Evolutionary conservation across 169 alveolate genomes (phyloP).

Genomic region (Toxoplasma gondii): DNA sequence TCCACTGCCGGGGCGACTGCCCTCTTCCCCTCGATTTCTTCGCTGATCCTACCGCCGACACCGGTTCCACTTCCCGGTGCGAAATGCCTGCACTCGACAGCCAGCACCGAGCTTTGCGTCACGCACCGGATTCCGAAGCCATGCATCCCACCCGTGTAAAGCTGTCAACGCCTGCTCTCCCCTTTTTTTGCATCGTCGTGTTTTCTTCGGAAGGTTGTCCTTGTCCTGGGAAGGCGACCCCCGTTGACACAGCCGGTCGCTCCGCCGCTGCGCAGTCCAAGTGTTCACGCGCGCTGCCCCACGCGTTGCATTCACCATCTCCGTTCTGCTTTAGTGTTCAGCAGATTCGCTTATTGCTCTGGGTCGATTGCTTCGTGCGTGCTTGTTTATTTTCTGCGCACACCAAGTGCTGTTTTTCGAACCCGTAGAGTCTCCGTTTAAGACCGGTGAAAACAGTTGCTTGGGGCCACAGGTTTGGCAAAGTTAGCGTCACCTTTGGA

Average conservation of each 20-base stretch:
- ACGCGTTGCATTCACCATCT: not conserved
- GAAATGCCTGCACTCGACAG: too few species aligned
- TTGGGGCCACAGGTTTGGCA: too few species aligned
- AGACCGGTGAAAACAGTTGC: not conserved
- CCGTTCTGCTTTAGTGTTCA: not conserved
- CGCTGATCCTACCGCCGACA: not conserved
- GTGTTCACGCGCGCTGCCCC: not conserved
- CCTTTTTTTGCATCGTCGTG: not conserved
- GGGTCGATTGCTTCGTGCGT: not conserved
- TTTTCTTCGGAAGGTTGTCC: not conserved
- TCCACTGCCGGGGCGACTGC: not conserved
- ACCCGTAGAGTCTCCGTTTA: not conserved
- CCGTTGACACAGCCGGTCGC: not conserved
- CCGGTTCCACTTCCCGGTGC: not conserved
- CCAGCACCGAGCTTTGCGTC: too few species aligned
- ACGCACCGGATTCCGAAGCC: too few species aligned
- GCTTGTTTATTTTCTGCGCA: not conserved
- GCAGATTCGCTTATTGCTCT: not conserved
- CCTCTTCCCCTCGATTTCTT: not conserved
- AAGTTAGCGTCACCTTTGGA: too few species aligned
- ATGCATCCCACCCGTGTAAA: too few species aligned
- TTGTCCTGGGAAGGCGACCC: not conserved
- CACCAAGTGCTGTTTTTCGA: not conserved
- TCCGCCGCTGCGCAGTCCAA: not conserved
- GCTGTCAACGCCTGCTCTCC: not conserved